These are phyloP conservation scores for Fusarium setosum DNA, from an alignment of 2,329 filamentous ascomycete species.

Conservation along the genomic window DNA sequence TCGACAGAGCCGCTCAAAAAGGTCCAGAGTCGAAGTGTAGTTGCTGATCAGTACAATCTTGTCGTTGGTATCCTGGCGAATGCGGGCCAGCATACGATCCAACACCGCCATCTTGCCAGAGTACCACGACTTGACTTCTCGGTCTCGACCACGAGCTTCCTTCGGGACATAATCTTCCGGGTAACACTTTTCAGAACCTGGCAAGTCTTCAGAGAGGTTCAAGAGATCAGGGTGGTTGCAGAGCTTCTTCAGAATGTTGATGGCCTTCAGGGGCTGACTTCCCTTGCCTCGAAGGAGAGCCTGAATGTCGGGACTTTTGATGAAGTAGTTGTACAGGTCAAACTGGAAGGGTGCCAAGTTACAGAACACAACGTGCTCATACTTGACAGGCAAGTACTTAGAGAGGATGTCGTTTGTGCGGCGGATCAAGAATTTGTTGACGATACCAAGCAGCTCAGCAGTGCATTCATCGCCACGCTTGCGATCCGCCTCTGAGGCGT, in stretches of 20 bases:
- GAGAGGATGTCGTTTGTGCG: constrained; percentile 97
- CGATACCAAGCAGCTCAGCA: constrained; percentile 81
- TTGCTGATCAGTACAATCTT: constrained; percentile 99
- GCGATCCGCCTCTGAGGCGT: constrained; percentile 84
- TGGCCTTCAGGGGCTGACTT: constrained; percentile 95
- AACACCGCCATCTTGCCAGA: constrained; percentile 98
- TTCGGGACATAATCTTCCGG: constrained; percentile 91
- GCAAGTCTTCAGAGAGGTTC: constrained; percentile 83
- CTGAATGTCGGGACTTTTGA: constrained; percentile 94
- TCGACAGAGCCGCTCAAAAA: constrained; percentile 93
- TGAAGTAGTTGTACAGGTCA: constrained; percentile 96
- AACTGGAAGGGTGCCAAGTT: constrained; percentile 93
- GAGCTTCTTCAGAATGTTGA: constrained; percentile 96
- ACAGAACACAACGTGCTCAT: constrained; percentile 99
- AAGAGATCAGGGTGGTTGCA: constrained; percentile 98
- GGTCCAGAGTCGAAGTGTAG: constrained; percentile 94
- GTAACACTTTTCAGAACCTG: constrained; percentile 84
- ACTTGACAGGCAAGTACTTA: constrained; percentile 97
- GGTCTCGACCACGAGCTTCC: constrained; percentile 86
- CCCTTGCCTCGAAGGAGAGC: constrained; percentile 92
- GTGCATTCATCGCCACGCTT: constrained; percentile 87
- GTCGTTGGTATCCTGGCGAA: constrained; percentile 95
- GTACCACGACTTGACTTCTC: constrained; percentile 94
- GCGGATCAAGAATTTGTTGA: constrained; percentile 99
- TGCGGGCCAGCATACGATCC: constrained; percentile 97